phyloP scores from a whole-genome alignment of 768 basidiomycete species.

The Mycena crocata region DNA sequence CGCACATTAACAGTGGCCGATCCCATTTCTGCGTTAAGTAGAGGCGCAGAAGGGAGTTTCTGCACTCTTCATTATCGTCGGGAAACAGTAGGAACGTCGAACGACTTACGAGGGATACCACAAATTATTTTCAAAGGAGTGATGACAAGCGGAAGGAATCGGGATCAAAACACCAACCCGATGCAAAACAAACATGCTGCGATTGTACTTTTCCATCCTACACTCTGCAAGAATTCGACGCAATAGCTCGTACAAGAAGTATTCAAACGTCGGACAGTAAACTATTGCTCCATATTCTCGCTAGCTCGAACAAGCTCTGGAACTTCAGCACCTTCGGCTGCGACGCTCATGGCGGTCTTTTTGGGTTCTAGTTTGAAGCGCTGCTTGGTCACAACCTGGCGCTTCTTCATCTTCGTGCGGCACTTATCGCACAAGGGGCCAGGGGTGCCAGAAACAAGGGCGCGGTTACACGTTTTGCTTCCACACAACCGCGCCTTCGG shows the following conservation, averaged over 20 bases:
- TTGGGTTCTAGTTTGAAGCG: slow-evolving; percentile 58
- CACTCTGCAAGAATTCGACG: too few relatives aligned
- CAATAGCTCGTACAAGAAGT: too few relatives aligned
- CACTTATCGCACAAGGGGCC: slow-evolving; percentile 59
- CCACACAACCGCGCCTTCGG: slow-evolving; percentile 38
- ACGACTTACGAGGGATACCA: slow-evolving; percentile 15
- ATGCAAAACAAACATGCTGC: too few relatives aligned
- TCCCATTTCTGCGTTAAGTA: slow-evolving; percentile 59
- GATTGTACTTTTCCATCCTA: too few relatives aligned
- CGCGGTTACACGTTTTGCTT: slow-evolving; percentile 54
- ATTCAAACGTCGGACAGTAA: neutral
- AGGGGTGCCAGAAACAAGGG: slow-evolving; percentile 37
- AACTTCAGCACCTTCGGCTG: neutral
- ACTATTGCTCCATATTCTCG: neutral
- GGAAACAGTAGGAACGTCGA: too few relatives aligned
- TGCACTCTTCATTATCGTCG: neutral
- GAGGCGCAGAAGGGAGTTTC: slow-evolving; percentile 14
- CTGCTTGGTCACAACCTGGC: slow-evolving; percentile 55
- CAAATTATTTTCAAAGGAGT: slow-evolving; percentile 22
- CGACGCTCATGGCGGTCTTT: slow-evolving; percentile 36
- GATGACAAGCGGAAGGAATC: neutral
- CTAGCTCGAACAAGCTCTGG: neutral
- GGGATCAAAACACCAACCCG: too few relatives aligned
- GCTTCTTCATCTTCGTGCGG: slow-evolving; percentile 57
- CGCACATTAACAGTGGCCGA: slow-evolving; percentile 84